Percentiles rank a stretch among this genome's conserved stretches.
phyloP scores from a whole-genome alignment of 768 basidiomycete genomes.

The Russula olivacea region DNA sequence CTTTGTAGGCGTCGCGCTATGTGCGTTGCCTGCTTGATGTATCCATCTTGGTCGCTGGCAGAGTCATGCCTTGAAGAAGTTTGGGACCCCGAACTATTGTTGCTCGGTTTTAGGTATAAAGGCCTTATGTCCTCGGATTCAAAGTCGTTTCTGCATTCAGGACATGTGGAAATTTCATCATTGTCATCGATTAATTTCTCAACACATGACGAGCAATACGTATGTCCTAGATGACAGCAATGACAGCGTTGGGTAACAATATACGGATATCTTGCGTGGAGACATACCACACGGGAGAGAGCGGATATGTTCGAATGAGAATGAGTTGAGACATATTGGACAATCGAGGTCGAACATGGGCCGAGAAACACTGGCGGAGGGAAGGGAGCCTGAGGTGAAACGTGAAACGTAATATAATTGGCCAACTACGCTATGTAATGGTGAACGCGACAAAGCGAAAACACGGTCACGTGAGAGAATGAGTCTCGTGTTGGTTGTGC shows the following conservation, averaged over 20 bases:
- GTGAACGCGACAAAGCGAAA: too few species aligned
- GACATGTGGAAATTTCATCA: neutral
- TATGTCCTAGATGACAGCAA: slow-evolving; percentile 6
- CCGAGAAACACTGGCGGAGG: neutral
- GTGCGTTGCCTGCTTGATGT: slow-evolving; percentile 11
- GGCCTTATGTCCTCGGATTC: neutral
- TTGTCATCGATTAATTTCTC: neutral
- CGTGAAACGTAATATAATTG: too few species aligned
- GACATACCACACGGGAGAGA: slow-evolving; percentile 17
- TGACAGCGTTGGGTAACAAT: neutral
- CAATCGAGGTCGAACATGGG: slow-evolving; percentile 12
- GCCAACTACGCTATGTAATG: too few species aligned
- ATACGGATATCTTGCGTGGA: neutral
- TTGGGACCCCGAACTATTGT: neutral
- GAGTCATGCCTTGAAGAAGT: neutral
- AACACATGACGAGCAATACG: slow-evolving; percentile 14
- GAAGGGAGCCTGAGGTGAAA: too few species aligned
- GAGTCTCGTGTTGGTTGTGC: neutral
- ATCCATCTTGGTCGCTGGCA: neutral
- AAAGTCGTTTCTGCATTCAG: slow-evolving; percentile 16
- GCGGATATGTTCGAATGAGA: slow-evolving; percentile 4
- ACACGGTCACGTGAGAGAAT: slow-evolving; percentile 17
- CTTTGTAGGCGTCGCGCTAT: slow-evolving; percentile 11
- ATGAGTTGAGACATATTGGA: slow-evolving; percentile 17
- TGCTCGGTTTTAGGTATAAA: slow-evolving; percentile 1